phyloP scores from a whole-genome alignment of 495 filamentous ascomycete species.

The Stereocaulon alpinum region DNA sequence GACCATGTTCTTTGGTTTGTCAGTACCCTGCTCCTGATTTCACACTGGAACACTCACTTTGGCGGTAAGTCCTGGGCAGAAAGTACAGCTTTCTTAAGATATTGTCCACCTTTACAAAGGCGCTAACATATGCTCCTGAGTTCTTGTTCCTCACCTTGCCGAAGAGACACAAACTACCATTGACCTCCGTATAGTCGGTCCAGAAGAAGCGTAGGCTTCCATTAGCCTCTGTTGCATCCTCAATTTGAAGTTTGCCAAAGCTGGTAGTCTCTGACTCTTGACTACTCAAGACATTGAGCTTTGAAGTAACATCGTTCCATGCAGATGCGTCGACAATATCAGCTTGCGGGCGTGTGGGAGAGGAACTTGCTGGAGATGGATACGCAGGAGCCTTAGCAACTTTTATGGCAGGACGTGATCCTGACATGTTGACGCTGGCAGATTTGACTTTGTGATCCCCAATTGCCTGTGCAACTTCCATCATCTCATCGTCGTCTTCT shows the following conservation, averaged over 20 bases:
- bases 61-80: constrained; percentile 64
- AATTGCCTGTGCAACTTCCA: constrained; percentile 73
- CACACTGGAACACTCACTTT: constrained; percentile 20
- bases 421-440: constrained; percentile 75
- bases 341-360: constrained; percentile 50
- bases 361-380: constrained; percentile 64
- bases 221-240: constrained; percentile 79
- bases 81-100: constrained; percentile 89
- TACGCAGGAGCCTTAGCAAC: constrained; percentile 50
- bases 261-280: constrained; percentile 49
- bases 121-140: constrained; percentile 67
- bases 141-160: constrained; percentile 93
- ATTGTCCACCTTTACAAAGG: constrained; percentile 94
- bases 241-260: constrained; percentile 69
- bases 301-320: constrained; percentile 81
- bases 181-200: constrained; percentile 91
- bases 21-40: neutral
- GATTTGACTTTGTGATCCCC: constrained; percentile 50
- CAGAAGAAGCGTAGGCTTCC: constrained; percentile 92
- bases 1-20: constrained; percentile 36
- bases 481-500: constrained; percentile 62
- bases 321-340: constrained; percentile 64
- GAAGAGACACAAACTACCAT: constrained; percentile 86
- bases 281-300: constrained; percentile 73
- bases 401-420: constrained; percentile 69